phyloP scores from a whole-genome alignment of 371 early-diverging fungal species.

The Rhizomucor pusillus region DNA sequence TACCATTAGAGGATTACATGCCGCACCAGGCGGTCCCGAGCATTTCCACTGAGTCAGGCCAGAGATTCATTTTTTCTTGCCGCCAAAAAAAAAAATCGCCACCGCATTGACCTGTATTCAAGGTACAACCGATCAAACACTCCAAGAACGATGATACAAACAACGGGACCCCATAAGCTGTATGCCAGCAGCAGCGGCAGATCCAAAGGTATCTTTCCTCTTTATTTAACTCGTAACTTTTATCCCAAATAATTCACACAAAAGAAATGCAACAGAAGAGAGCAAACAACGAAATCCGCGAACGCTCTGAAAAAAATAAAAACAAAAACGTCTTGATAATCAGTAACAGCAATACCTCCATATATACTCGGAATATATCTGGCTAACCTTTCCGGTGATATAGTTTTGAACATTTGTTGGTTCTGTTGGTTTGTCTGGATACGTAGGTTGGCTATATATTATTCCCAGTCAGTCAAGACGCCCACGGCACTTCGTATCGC shows the following conservation, averaged over 20 bases:
- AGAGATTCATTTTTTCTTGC: slow-evolving; percentile 9
- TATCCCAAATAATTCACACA: slow-evolving; percentile 58
- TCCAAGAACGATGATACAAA: no score
- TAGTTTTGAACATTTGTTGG: slow-evolving; percentile 11
- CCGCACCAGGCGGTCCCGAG: slow-evolving; percentile 17
- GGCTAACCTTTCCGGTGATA: slow-evolving; percentile 22
- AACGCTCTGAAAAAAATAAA: slow-evolving; percentile 48
- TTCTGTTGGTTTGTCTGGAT: slow-evolving; percentile 27
- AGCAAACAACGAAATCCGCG: slow-evolving; percentile 52
- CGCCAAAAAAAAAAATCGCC: slow-evolving; percentile 1
- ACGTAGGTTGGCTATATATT: slow-evolving; percentile 32
- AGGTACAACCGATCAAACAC: no score
- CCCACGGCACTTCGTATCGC: neutral
- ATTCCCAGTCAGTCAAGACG: neutral
- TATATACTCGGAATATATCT: neutral
- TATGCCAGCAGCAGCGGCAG: no score
- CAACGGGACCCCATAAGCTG: no score
- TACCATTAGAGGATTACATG: slow-evolving; percentile 17
- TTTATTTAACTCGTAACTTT: neutral
- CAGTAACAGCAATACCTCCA: no score
- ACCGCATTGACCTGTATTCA: neutral
- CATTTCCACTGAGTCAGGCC: slow-evolving; percentile 11
- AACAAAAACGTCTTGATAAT: no score
- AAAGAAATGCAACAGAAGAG: slow-evolving; percentile 52
- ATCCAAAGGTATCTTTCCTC: no score